phyloP scores from a whole-genome alignment of 108 stramenopile genomes.

The Fistulifera pelliculosa region DNA sequence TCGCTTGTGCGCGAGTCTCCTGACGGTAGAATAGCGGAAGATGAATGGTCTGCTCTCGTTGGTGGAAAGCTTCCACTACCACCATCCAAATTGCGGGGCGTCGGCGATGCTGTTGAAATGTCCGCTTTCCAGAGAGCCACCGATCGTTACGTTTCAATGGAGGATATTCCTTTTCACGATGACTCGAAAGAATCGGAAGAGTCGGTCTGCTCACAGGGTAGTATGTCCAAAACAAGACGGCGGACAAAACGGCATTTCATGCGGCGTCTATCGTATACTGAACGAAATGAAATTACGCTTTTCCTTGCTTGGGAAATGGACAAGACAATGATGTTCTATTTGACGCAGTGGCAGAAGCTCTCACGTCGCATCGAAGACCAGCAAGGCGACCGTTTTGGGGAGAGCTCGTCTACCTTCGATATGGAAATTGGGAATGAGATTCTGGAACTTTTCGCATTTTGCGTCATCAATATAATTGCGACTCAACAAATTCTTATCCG shows the following conservation, averaged over 20 bases:
- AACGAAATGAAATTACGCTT: constrained; percentile 27
- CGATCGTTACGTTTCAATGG: not conserved
- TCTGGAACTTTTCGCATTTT: constrained; percentile 58
- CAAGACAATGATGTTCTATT: constrained; percentile 25
- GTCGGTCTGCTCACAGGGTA: not conserved
- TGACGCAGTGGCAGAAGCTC: constrained; percentile 26
- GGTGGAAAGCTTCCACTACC: not conserved
- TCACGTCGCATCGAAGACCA: constrained; percentile 9
- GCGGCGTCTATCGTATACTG: constrained; percentile 22
- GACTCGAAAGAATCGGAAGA: not conserved
- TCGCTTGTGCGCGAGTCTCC: constrained; percentile 7
- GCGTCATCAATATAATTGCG: constrained; percentile 46
- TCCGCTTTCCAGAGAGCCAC: not conserved
- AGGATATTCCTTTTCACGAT: not conserved
- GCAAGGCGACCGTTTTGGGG: not conserved
- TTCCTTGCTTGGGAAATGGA: constrained; percentile 30
- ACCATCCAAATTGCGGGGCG: not conserved
- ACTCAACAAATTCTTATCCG: constrained; percentile 54
- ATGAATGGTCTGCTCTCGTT: constrained; percentile 9
- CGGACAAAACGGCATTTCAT: constrained; percentile 11
- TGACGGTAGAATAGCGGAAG: constrained; percentile 15
- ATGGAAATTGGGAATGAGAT: constrained; percentile 30
- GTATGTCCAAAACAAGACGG: not conserved
- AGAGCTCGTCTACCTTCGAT: not conserved
- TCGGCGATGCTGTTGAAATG: not conserved